Conservation (phyloP, 345 rosid genomes). For the Syzygium jambos region DNA sequence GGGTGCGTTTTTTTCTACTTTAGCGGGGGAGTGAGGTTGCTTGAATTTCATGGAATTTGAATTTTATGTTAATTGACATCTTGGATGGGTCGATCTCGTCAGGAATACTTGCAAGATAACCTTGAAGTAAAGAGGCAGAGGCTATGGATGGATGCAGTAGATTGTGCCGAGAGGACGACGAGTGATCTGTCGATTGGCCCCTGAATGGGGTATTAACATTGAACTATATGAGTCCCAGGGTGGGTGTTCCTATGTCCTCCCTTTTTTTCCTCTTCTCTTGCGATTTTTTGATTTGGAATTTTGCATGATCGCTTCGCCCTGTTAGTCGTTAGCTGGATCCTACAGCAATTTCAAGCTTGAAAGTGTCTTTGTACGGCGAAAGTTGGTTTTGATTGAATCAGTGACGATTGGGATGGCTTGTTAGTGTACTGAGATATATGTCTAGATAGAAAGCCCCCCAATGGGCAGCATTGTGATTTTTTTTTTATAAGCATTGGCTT, state of each 20-base stretch:
- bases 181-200: not conserved
- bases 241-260: not conserved
- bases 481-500: not conserved
- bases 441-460: not conserved
- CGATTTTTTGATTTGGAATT: too few relatives aligned
- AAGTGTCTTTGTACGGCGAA: not conserved
- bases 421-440: not conserved
- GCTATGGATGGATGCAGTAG: slow-evolving; percentile 52
- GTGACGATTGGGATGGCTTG: not conserved
- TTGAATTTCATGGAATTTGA: not conserved
- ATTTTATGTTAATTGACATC: not conserved
- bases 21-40: fast-evolving
- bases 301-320: not conserved
- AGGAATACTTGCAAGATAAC: not conserved
- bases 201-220: not conserved
- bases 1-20: not conserved
- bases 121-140: not conserved
- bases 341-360: not conserved
- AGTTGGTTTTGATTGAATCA: not conserved
- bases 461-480: not conserved
- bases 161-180: fast-evolving
- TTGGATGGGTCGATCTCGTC: not conserved
- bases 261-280: too few relatives aligned
- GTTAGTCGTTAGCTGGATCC: not conserved
- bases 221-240: fast-evolving